phyloP scores from a whole-genome alignment of 306 rosid species.

The Cicer yamashitae region DNA sequence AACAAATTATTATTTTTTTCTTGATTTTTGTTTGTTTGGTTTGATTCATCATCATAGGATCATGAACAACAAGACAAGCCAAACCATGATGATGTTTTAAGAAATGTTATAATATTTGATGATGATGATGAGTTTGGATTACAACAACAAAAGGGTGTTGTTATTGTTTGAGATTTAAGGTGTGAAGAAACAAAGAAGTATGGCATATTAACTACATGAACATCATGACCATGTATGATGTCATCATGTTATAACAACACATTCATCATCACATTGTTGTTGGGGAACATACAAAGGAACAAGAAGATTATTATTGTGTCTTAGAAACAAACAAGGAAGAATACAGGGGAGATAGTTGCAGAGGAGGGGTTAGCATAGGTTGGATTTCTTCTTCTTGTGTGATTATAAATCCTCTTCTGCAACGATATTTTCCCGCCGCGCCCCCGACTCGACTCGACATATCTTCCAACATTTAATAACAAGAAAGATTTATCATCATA shows the following conservation, averaged over 20 bases:
- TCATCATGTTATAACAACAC: constrained; percentile 22
- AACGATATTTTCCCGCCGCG: constrained; percentile 53
- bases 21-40: not conserved
- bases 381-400: constrained; percentile 47
- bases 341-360: constrained; percentile 56
- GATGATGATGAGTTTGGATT: constrained; percentile 3
- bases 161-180: not conserved
- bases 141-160: not conserved
- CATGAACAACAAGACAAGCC: not conserved
- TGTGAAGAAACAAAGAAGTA: too few species aligned
- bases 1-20: not conserved
- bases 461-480: not conserved
- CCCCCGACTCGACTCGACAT: not conserved
- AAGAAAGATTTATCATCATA: constrained; percentile 6
- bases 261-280: not conserved
- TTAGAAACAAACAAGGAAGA: constrained; percentile 29
- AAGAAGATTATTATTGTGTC: constrained; percentile 1
- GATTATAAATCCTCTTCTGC: constrained; percentile 61
- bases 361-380: constrained; percentile 58
- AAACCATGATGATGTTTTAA: not conserved
- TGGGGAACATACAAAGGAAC: not conserved
- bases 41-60: constrained; percentile 34
- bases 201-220: not conserved
- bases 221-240: constrained; percentile 6
- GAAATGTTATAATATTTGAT: not conserved